Evolutionary conservation across 192 early-diverging fungal species (phyloP), one percentile per base, ranked within the genome.

Genomic region (Lobosporangium transversale): DNA sequence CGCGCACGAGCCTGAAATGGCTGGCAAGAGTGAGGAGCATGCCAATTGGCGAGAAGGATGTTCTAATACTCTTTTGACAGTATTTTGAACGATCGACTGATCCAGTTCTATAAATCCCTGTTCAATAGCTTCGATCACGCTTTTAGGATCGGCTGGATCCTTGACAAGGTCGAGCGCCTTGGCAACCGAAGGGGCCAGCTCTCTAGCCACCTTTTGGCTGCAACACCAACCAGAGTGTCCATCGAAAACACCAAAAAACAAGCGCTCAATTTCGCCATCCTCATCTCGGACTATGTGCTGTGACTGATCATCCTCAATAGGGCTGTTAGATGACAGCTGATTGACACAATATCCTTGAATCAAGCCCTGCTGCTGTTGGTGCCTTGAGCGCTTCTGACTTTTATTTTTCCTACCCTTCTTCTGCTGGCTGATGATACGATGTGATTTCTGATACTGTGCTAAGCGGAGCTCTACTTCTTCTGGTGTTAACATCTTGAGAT

Each of bases 171-270:
- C 60, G 14, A 87, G 53, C 29, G 84, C 67, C 30, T 76, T 69
- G 36, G 76, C 79, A 26, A 87, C 78, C 6, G 75, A 81, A 4
- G 79, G 73, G 1, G 84, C 82, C n/a, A 87, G 51, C 21, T 82
- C 68, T 7, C 53, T 56, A 12, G 74, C 74, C 2, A 87, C 76
- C 35, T 82, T 70, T 58, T 75, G 68, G 15, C 82, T 81, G 30
- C 84, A 84, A 45, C 75, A 65, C 52, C 79, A 83, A 17, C 86
- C 86, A 44, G 78, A 78, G 30, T 87, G 86, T 1, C 86, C 86
- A 68, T 87, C 84, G 73, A 71, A 87, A 11, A 87, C 71, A 12
- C 84, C 86, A 26, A 67, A 76, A 58, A 80, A 83, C 48, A 81
- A 44, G 17, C 76, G 51, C 24, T 79, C 75, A 30, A 79, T 53